Evolutionary conservation across 768 basidiomycete genomes (phyloP), one percentile per base, ranked within the genome.

Genomic region (Tulasnella sp.): DNA sequence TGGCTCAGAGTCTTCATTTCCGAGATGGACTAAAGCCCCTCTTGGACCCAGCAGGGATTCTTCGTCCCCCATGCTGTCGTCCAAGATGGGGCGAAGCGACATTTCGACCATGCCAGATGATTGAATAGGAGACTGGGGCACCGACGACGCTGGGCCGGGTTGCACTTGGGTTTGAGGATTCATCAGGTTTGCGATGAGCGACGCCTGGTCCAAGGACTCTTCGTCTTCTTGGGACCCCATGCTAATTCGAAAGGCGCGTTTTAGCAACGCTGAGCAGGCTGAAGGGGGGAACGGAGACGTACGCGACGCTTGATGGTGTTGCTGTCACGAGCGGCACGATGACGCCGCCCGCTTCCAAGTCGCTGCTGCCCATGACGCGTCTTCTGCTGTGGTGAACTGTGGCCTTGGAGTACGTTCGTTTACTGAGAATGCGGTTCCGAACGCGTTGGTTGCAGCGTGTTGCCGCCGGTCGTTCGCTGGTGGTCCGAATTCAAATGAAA

Each of bases 181-280:
- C 64, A 69, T 69, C 2, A 69, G 64, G 64, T 69, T 69, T 28
- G 64, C 64, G 64, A 69, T 69, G 64, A 69, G 64, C 14, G 64
- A 69, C 16, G 64, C 64, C 12, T 69, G 64, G 64, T 69, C 64
- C 8, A 69, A 28, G 28, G 64, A 69, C 1, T 69, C 64, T 16
- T 69, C 64, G 64, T 69, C 64, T 3, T 34, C 64, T 69, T 69
- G 64, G 5, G 64, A 69, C 12, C n/a, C 16, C 64, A 69, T 69
- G 6, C 64, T 69, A 12, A 4, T 1, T 69, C 24, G 11, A 37
- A 14, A 69, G 16, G 16, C 18, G 8, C 12, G 64, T 28, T 31
- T 69, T 69, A 69, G 64, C 11, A 20, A 31, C 28, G 64, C 14
- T 37, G 28, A 34, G 64, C 31, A 69, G 2, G 64, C 9, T 6